Base-by-base conservation (phyloP, 306 rosid genomes). In the barrel medic (Medicago truncatula) region DNA sequence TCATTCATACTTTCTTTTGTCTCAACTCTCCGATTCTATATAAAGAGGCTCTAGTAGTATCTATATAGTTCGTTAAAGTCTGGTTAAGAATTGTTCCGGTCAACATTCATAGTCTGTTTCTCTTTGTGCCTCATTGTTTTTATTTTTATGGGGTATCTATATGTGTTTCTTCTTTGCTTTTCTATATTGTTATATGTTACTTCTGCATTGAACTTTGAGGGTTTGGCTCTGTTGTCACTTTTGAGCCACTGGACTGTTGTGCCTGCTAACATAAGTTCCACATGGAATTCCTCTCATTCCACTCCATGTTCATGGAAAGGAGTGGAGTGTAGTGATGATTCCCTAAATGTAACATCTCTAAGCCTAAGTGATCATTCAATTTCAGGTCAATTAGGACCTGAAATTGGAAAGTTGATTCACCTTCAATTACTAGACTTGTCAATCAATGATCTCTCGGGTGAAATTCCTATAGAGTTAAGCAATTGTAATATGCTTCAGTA, bases 271-370 rank as follows among this genome's bases (percentile, higher is more conserved):
- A 66, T 91, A 36, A 79, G 54, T 68, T 87, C 93, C 16, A 76
- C 80, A 23, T 93, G 96, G 98, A 85, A 85, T 56, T 68, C 78
- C 3, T 87, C 88, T 49, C 78, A 89, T 88, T 84, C 91, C 80
- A 87, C 87, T 67, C 94, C 97, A 25, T 93, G 98, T 63, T 83
- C 83, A 47, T 93, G 98, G 98, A 47, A 40, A 8, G 97, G 97
- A 80, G 79, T 93, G 28, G 6, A 71, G 5, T 89, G 97, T n/a
- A n/a, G n/a, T 58, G 87, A 87, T 85, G 20, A 18, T 56, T 58
- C 83, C 71, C 20, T 61, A 52, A 67, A 75, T 79, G 90, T 91
- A 10, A 17, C 77, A 60, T 71, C 89, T 71, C 82, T 93, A 3
- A 77, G 88, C 31, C 85, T 93, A 72, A 69, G 86, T 43, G 20